A percentile compares a stretch with the other conserved stretches of the same genome.
Conservation (phyloP, 192 early-diverging fungal genomes). For the Entomortierella lignicola region DNA sequence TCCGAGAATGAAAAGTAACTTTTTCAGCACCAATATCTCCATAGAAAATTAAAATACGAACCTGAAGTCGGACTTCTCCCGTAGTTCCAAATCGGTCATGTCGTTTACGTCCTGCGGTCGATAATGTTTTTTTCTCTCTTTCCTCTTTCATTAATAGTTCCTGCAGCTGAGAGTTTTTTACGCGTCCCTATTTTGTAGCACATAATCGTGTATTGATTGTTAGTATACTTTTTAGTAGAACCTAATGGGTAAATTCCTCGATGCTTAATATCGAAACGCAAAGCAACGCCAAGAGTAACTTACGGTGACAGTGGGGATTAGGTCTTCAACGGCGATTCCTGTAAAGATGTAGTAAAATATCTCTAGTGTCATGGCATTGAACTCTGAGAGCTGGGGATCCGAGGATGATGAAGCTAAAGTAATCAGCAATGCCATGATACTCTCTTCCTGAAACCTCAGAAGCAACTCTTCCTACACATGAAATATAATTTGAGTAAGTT, state of each 20-base stretch:
- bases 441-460: constrained; percentile 64
- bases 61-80: constrained; percentile 61
- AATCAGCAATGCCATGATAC: constrained; percentile 76
- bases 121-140: constrained; percentile 15
- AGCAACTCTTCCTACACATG: constrained; percentile 65
- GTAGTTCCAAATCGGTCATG: constrained; percentile 80
- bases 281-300: neutral
- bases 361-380: constrained; percentile 72
- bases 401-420: constrained; percentile 74
- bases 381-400: constrained; percentile 69
- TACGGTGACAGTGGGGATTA: constrained; percentile 35
- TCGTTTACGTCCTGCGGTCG: constrained; percentile 51
- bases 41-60: constrained; percentile 12
- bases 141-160: constrained; percentile 42
- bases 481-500: neutral
- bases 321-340: constrained; percentile 61
- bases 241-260: too few relatives aligned
- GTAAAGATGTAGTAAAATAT: constrained; percentile 71
- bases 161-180: constrained; percentile 28
- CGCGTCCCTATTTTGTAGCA: neutral
- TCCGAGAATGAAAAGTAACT: neutral
- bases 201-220: too few relatives aligned
- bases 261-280: too few relatives aligned
- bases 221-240: too few relatives aligned
- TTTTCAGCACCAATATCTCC: too few relatives aligned